These are phyloP conservation scores for Telfairia occidentalis DNA, from an alignment of 331 rosid genomes.

Conservation along the genomic window DNA sequence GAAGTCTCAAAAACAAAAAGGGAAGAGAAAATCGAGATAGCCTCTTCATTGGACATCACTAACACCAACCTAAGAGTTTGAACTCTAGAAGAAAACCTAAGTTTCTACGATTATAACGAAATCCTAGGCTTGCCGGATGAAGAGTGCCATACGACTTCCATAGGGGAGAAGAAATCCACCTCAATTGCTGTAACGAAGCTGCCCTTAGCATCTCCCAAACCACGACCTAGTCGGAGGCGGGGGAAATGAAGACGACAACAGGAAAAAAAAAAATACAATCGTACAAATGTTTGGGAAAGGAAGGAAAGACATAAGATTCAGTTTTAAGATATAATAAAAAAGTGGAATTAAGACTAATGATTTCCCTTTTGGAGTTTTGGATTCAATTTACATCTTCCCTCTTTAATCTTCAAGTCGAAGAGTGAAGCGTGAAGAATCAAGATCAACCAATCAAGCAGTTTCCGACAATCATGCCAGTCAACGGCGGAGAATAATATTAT, in stretches of 20 bases:
- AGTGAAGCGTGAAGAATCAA: too few relatives aligned
- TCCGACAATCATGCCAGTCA: not conserved
- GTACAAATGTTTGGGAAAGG: not conserved
- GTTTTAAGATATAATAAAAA: not conserved
- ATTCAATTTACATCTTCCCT: not conserved
- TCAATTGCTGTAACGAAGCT: slow-evolving; percentile 6
- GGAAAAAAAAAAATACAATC: not conserved
- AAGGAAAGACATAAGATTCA: not conserved
- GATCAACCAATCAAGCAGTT: not conserved
- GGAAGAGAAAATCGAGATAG: not conserved
- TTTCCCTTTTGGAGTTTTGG: not conserved
- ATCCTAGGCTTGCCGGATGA: not conserved
- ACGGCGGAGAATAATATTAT: not conserved
- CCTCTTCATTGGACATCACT: not conserved
- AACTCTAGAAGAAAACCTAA: not conserved
- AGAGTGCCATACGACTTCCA: slow-evolving; percentile 2
- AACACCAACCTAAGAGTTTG: not conserved
- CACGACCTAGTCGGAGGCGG: slow-evolving; percentile 14
- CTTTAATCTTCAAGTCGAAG: not conserved
- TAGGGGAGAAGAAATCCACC: slow-evolving; percentile 10
- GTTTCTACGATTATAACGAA: not conserved
- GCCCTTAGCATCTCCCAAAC: slow-evolving; percentile 17
- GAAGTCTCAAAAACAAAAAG: not conserved
- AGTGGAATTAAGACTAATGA: not conserved
- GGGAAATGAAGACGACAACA: not conserved